Conservation (phyloP, 108 stramenopile species). For the Pseudonitzschia pungens region DNA sequence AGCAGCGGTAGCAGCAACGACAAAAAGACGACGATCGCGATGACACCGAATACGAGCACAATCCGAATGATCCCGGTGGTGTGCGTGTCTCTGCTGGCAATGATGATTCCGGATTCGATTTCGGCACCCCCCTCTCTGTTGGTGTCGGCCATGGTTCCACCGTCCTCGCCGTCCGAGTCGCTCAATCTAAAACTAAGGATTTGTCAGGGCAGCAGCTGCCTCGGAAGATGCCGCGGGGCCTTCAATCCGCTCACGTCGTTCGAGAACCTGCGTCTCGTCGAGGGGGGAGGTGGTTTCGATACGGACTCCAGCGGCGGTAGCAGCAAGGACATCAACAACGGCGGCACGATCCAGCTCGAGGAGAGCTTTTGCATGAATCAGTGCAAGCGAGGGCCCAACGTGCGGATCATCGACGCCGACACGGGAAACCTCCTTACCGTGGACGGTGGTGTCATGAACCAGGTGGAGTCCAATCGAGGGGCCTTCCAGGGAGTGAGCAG, state of each 20-base stretch:
- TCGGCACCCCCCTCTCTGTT: not conserved
- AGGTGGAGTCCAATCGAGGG: not conserved
- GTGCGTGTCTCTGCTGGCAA: not conserved
- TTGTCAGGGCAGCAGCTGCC: not conserved
- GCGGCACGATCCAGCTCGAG: not conserved
- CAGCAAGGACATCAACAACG: not conserved
- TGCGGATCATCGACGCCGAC: slow-evolving; percentile 9
- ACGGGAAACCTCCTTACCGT: slow-evolving; percentile 6
- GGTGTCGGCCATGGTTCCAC: not conserved
- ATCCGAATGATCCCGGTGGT: too few relatives aligned
- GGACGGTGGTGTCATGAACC: not conserved
- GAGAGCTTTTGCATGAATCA: slow-evolving; percentile 12
- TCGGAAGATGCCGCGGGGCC: slow-evolving; percentile 1
- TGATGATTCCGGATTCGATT: too few relatives aligned
- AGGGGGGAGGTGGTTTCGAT: too few relatives aligned
- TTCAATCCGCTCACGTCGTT: slow-evolving; percentile 11
- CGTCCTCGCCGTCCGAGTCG: not conserved
- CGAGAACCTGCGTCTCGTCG: too few relatives aligned
- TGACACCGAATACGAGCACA: not conserved
- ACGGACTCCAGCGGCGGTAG: too few relatives aligned
- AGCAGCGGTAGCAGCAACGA: too few relatives aligned
- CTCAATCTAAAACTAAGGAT: slow-evolving; percentile 2
- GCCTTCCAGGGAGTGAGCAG: not conserved
- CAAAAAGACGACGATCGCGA: too few relatives aligned
- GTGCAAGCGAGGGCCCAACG: slow-evolving; percentile 3